phyloP scores from a whole-genome alignment of 2,329 filamentous ascomycete genomes.

The Nemania serpens region DNA sequence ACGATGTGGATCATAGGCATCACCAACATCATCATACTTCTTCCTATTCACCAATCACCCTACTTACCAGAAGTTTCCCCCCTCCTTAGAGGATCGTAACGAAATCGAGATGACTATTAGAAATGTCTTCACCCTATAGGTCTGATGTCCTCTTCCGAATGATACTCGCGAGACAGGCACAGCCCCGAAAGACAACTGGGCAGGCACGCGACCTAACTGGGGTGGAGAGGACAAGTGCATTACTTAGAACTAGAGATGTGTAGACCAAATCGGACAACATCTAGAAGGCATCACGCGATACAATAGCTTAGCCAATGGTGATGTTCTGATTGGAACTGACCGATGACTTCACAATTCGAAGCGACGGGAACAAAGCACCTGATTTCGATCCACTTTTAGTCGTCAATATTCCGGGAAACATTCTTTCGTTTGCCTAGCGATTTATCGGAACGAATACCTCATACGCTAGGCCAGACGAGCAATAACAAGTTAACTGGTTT shows the following conservation, averaged over 20 bases:
- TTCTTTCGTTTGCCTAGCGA: conserved; percentile 2
- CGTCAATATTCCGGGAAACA: not conserved
- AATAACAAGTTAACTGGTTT: too few species aligned
- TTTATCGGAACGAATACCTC: not conserved
- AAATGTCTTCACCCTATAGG: not conserved
- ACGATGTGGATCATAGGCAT: too few species aligned
- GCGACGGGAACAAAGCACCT: not conserved
- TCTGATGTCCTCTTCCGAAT: not conserved
- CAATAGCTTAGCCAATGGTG: not conserved
- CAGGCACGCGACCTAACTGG: not conserved
- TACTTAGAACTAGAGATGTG: not conserved
- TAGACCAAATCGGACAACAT: conserved; percentile 5
- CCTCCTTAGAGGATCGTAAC: too few species aligned
- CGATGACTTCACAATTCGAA: not conserved
- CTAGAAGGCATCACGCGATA: not conserved
- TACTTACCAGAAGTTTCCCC: not conserved
- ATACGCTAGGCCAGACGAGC: not conserved
- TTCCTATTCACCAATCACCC: too few species aligned
- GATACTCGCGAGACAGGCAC: too few species aligned
- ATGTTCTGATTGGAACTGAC: not conserved
- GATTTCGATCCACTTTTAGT: not conserved
- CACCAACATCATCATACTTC: too few species aligned
- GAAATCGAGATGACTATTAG: not conserved
- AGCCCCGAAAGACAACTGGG: too few species aligned
- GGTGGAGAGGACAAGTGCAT: not conserved